Percentiles rank a stretch among this genome's conserved stretches.
phyloP scores from a whole-genome alignment of 2,329 filamentous ascomycete species.

The Stylonectria norvegica region DNA sequence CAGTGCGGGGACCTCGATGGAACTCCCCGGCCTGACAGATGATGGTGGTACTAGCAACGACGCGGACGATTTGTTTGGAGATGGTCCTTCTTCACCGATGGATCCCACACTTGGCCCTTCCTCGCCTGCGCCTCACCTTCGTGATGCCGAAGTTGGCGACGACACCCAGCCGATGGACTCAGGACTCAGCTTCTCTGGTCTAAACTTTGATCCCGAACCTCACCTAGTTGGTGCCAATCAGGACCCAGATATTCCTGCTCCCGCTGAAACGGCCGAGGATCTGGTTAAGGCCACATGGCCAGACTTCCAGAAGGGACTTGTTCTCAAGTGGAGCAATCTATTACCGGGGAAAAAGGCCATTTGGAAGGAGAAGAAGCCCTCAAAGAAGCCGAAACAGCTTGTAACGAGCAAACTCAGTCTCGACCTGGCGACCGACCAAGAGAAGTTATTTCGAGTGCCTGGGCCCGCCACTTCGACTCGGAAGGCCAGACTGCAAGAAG shows the following conservation, averaged over 20 bases:
- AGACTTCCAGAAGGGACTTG: constrained; percentile 69
- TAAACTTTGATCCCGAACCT: constrained; percentile 49
- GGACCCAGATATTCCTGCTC: constrained; percentile 62
- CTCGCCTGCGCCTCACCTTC: constrained; percentile 44
- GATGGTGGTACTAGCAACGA: constrained; percentile 59
- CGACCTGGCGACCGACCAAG: constrained; percentile 81
- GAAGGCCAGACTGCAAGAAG: constrained; percentile 54
- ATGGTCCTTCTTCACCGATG: constrained; percentile 50
- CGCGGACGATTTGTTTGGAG: constrained; percentile 67
- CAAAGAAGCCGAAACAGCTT: constrained; percentile 76
- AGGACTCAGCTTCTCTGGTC: constrained; percentile 36
- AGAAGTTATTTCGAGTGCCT: constrained; percentile 77
- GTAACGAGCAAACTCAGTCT: constrained; percentile 84
- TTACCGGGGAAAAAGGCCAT: constrained; percentile 76
- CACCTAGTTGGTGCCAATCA: constrained; percentile 50
- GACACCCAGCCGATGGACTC: constrained; percentile 32
- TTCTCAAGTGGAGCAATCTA: constrained; percentile 76
- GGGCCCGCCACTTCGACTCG: constrained; percentile 53
- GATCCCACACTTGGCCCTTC: constrained; percentile 41
- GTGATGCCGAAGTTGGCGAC: constrained; percentile 37
- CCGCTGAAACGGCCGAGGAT: constrained; percentile 70
- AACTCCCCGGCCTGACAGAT: constrained; percentile 55
- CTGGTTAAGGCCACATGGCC: constrained; percentile 79
- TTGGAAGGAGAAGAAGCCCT: constrained; percentile 73
- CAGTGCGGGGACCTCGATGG: constrained; percentile 39